phyloP scores from a whole-genome alignment of 2,329 filamentous ascomycete genomes.

The Raffaelea albimanens region DNA sequence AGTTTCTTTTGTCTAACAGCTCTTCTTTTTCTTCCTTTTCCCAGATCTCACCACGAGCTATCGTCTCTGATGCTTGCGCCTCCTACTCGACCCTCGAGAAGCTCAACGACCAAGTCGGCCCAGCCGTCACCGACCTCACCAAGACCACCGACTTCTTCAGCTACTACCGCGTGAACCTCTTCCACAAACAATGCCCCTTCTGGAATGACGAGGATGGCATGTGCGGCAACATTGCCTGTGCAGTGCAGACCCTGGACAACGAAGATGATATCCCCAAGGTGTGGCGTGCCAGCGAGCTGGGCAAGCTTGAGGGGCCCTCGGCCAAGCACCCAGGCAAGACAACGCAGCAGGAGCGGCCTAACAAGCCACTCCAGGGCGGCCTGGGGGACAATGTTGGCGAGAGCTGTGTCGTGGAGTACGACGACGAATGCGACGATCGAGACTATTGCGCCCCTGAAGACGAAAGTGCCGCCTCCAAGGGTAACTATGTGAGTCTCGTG shows the following conservation, averaged over 20 bases:
- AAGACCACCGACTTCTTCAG: slow-evolving; percentile 94
- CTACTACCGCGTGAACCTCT: slow-evolving; percentile 91
- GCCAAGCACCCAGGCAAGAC: slow-evolving; percentile 78
- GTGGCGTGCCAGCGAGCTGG: slow-evolving; percentile 86
- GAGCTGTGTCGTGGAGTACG: slow-evolving; percentile 93
- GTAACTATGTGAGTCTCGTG: slow-evolving; percentile 90
- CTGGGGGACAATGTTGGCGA: slow-evolving; percentile 83
- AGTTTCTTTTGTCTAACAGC: slow-evolving; percentile 28
- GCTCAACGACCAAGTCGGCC: slow-evolving; percentile 68
- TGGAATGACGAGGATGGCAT: slow-evolving; percentile 90
- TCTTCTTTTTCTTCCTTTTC: slow-evolving; percentile 20
- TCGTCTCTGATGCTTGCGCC: slow-evolving; percentile 88
- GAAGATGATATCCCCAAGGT: slow-evolving; percentile 87
- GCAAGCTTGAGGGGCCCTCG: slow-evolving; percentile 82
- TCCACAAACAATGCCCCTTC: slow-evolving; percentile 89
- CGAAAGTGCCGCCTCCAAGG: slow-evolving; percentile 74
- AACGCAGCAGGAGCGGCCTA: slow-evolving; percentile 59
- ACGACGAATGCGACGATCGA: slow-evolving; percentile 91
- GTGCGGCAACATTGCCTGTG: slow-evolving; percentile 94
- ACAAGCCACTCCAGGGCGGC: slow-evolving; percentile 69
- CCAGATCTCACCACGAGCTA: slow-evolving; percentile 79
- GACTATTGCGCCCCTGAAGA: slow-evolving; percentile 97
- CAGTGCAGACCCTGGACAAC: slow-evolving; percentile 88
- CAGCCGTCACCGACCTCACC: slow-evolving; percentile 71
- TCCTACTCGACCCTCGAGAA: slow-evolving; percentile 85